These are phyloP conservation scores for Fusarium liriodendri DNA, from an alignment of 2,329 filamentous ascomycete species.

Conservation along the genomic window DNA sequence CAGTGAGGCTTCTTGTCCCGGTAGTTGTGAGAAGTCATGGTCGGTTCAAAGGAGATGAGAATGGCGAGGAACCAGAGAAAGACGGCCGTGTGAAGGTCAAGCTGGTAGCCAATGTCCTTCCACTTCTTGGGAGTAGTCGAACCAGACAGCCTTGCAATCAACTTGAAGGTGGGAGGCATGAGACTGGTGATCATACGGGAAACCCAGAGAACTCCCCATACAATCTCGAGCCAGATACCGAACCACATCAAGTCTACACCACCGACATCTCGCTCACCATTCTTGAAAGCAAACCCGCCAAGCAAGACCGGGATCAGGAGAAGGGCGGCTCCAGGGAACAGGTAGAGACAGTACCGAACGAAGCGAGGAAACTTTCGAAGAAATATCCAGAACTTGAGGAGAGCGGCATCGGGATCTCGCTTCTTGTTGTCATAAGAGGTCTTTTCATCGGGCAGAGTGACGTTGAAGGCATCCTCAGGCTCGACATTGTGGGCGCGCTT, in stretches of 20 bases:
- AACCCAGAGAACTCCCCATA: slow-evolving; percentile 93
- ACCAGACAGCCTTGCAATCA: slow-evolving; percentile 75
- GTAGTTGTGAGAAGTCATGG: slow-evolving; percentile 70
- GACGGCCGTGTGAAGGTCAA: slow-evolving; percentile 86
- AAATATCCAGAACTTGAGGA: slow-evolving; percentile 57
- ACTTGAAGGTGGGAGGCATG: slow-evolving; percentile 59
- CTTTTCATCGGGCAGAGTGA: slow-evolving; percentile 39
- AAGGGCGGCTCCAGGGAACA: slow-evolving; percentile 57
- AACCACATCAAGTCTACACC: slow-evolving; percentile 87
- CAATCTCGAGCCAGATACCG: slow-evolving; percentile 91
- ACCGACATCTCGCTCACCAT: slow-evolving; percentile 60
- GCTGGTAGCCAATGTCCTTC: slow-evolving; percentile 85
- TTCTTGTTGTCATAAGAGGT: slow-evolving; percentile 42
- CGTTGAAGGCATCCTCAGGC: slow-evolving; percentile 61
- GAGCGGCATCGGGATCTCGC: slow-evolving; percentile 47
- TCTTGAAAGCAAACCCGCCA: slow-evolving; percentile 53
- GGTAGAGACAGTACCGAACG: slow-evolving; percentile 61
- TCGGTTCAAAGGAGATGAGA: slow-evolving; percentile 86
- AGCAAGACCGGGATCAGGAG: slow-evolving; percentile 61
- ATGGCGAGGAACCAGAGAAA: slow-evolving; percentile 95
- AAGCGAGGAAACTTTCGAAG: slow-evolving; percentile 63
- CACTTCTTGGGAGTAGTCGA: slow-evolving; percentile 94
- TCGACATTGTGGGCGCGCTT: slow-evolving; percentile 49
- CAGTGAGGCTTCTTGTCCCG: slow-evolving; percentile 64
- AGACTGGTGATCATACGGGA: slow-evolving; percentile 66